Percentiles rank a stretch among this genome's conserved stretches.
Evolutionary conservation across 768 basidiomycete genomes (phyloP).

Genomic region (Amanita rubescens): DNA sequence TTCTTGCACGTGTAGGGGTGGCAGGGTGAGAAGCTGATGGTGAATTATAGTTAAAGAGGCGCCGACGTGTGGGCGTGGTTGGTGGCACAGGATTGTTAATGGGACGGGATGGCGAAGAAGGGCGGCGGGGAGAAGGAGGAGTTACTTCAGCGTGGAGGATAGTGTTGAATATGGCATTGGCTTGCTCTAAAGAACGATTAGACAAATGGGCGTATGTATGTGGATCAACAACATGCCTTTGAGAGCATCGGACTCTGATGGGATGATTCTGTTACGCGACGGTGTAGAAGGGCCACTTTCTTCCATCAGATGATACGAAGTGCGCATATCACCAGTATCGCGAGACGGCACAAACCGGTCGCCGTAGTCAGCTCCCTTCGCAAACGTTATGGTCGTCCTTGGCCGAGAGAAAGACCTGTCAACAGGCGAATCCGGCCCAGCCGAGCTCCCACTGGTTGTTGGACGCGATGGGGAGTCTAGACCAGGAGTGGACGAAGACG

Average conservation of each 20-base stretch:
- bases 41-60: constrained; percentile 64
- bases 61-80: constrained; percentile 46
- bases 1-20: constrained; percentile 38
- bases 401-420: background rate
- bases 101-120: constrained; percentile 51
- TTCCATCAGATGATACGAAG: constrained; percentile 59
- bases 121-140: constrained; percentile 54
- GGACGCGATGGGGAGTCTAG: constrained; percentile 39
- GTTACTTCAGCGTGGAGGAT: constrained; percentile 76
- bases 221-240: constrained; percentile 40
- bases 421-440: constrained; percentile 22
- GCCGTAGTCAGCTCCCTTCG: constrained; percentile 37
- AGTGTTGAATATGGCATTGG: constrained; percentile 73
- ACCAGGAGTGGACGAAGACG: constrained; percentile 39
- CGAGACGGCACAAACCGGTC: constrained; percentile 67
- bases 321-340: constrained; percentile 55
- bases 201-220: background rate
- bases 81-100: constrained; percentile 27
- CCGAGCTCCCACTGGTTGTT: constrained; percentile 47
- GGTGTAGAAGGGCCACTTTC: constrained; percentile 52
- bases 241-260: constrained; percentile 67
- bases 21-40: constrained; percentile 52
- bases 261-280: constrained; percentile 56
- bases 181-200: constrained; percentile 51
- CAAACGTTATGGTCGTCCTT: constrained; percentile 2